phyloP scores from a whole-genome alignment of 2,329 filamentous ascomycete genomes.

The Exserohilum rostratum region DNA sequence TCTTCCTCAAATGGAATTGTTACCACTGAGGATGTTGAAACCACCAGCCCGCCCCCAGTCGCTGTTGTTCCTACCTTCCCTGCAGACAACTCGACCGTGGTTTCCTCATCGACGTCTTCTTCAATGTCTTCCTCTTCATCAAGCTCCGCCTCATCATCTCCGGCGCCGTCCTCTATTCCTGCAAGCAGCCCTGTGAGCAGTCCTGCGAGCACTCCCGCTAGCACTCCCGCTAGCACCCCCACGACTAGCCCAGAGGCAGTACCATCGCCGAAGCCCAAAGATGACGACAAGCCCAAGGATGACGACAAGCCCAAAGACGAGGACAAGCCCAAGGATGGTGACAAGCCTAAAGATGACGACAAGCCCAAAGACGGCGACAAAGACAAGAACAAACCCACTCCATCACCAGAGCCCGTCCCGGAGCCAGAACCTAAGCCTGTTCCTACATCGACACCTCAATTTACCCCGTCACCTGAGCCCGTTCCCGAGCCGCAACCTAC shows the following conservation, averaged over 20 bases:
- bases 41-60: constrained; percentile 15
- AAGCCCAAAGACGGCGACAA: too few species aligned
- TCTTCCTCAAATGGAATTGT: constrained; percentile 10
- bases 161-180: too few species aligned
- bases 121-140: background rate
- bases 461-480: background rate
- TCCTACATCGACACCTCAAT: constrained; percentile 10
- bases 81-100: background rate
- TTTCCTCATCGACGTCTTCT: background rate
- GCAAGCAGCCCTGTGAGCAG: too few species aligned
- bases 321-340: too few species aligned
- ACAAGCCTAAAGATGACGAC: too few species aligned
- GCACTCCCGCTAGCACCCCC: too few species aligned
- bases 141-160: background rate
- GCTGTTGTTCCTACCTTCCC: constrained; percentile 12
- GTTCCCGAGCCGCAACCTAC: background rate
- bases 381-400: too few species aligned
- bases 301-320: too few species aligned
- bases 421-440: background rate
- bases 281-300: too few species aligned
- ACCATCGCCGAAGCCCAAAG: background rate
- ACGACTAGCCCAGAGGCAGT: constrained; percentile 10
- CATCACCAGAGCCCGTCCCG: background rate
- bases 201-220: too few species aligned
- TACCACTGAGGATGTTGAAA: constrained; percentile 18